Conservation (phyloP, 805 yeast species). For the Metschnikowia peoriensis region DNA sequence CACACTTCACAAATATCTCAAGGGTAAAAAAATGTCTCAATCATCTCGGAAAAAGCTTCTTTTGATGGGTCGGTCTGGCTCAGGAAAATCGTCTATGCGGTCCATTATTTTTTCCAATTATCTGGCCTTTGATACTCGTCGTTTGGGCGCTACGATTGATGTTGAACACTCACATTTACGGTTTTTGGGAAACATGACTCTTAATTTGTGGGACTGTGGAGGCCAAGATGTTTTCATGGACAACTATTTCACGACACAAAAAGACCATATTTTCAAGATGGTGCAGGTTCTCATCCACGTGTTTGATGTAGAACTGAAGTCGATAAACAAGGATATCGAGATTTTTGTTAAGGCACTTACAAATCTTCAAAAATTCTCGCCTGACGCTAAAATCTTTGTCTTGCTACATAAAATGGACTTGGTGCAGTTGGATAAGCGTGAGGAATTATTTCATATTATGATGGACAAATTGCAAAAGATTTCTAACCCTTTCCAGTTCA, state of each 20-base stretch:
- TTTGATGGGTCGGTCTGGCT: constrained; percentile 86
- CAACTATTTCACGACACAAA: constrained; percentile 82
- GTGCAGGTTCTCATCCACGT: constrained; percentile 95
- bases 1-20: background rate
- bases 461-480: constrained; percentile 77
- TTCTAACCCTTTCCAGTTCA: constrained; percentile 63
- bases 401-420: constrained; percentile 94
- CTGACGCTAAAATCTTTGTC: constrained; percentile 88
- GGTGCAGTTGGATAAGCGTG: constrained; percentile 81
- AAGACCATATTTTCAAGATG: constrained; percentile 91
- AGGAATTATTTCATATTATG: constrained; percentile 79
- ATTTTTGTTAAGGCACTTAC: constrained; percentile 82
- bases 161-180: constrained; percentile 96
- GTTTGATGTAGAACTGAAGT: constrained; percentile 92
- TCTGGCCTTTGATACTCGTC: constrained; percentile 92
- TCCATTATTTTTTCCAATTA: constrained; percentile 94
- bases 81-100: constrained; percentile 97
- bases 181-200: constrained; percentile 90
- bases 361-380: constrained; percentile 79
- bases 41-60: constrained; percentile 39
- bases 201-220: constrained; percentile 97
- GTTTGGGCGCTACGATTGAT: constrained; percentile 95
- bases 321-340: constrained; percentile 89
- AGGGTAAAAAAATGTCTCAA: constrained; percentile 12
- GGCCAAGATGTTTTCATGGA: constrained; percentile 97